Conservation (phyloP, 2,329 filamentous ascomycete genomes). For the Thelonectria blattea region DNA sequence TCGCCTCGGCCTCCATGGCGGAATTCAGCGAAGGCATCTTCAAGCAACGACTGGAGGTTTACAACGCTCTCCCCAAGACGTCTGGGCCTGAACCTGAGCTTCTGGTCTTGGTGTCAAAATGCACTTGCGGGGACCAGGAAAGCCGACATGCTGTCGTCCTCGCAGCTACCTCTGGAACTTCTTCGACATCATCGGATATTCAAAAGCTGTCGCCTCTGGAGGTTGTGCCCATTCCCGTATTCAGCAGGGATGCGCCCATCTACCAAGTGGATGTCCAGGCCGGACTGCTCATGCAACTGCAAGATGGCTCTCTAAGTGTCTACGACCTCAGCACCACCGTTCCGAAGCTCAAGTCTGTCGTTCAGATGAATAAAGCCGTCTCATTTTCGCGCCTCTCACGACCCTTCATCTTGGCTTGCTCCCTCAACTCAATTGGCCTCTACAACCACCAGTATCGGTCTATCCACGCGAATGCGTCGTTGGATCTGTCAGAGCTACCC, state of each 20-base stretch:
- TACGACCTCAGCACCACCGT: conserved; percentile 69
- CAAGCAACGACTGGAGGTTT: conserved; percentile 58
- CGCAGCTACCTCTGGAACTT: conserved; percentile 39
- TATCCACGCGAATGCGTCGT: conserved; percentile 56
- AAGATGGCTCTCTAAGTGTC: conserved; percentile 59
- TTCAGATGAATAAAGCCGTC: conserved; percentile 57
- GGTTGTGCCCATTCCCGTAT: conserved; percentile 45
- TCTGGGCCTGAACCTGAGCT: conserved; percentile 57
- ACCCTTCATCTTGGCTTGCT: conserved; percentile 69
- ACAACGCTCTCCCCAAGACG: conserved; percentile 58
- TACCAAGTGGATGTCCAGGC: conserved; percentile 68
- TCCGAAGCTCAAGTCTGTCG: conserved; percentile 63
- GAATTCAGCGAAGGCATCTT: conserved; percentile 63
- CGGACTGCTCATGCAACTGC: conserved; percentile 68
- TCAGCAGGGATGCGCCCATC: conserved; percentile 28
- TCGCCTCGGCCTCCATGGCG: conserved; percentile 50
- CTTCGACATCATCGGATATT: conserved; percentile 34
- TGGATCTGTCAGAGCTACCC: conserved; percentile 52
- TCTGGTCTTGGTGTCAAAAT: conserved; percentile 57
- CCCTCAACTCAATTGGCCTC: conserved; percentile 60
- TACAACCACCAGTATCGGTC: conserved; percentile 74
- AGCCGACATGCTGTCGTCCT: conserved; percentile 43
- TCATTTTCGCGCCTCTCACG: conserved; percentile 72
- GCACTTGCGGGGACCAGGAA: conserved; percentile 38
- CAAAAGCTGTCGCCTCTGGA: conserved; percentile 49